Evolutionary conservation across 306 rosid species (phyloP), one percentile per base, ranked within the genome.

Genomic region (Rosa persica): DNA sequence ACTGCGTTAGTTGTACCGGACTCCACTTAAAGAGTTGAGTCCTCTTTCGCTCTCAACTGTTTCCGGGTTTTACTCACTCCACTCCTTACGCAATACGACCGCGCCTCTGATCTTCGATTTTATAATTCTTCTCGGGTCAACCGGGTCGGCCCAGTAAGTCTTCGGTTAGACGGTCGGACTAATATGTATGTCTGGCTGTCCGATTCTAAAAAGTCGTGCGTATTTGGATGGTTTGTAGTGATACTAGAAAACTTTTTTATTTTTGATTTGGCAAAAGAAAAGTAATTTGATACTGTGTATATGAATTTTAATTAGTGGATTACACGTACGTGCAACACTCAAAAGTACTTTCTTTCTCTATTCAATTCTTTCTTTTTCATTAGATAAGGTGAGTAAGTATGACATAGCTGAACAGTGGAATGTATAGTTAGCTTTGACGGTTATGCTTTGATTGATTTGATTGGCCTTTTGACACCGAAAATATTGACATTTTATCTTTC

Each of bases 1-100:
- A 52, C 61, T 61, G 22, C 81, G 80, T 61, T 58, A 78, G 88
- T 81, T 78, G 87, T 80, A 86, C 81, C 82, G 49, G 78, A 86
- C 58, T 15, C 69, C 62, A 72, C 82, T n/a, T 55, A 55, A 20
- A 20, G 20, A 22, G 3, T 22, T 74, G 72, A 70, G 80, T 22
- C 34, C 66, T 22, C 64, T 57, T 0, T 22, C 1, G 0, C 64
- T 9, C 64, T 57, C 38, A 0, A 23, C 36, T 23, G 38, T 15
- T 57, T 55, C 27, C 62, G 1, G 13, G 5, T n/a, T 55, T 55
- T 48, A 13, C 54, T 48, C 3, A 15, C 54, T 48, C 16, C 36
- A 30, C 3, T 30, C 36, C 2, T n/a, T 9, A 55, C 27, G 13
- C 62, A 51, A 55, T 48, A 4, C 19, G 17, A 55, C 36, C 34